Base-by-base conservation (phyloP, 2,329 filamentous ascomycete species). In the Karstenula rhodostoma region DNA sequence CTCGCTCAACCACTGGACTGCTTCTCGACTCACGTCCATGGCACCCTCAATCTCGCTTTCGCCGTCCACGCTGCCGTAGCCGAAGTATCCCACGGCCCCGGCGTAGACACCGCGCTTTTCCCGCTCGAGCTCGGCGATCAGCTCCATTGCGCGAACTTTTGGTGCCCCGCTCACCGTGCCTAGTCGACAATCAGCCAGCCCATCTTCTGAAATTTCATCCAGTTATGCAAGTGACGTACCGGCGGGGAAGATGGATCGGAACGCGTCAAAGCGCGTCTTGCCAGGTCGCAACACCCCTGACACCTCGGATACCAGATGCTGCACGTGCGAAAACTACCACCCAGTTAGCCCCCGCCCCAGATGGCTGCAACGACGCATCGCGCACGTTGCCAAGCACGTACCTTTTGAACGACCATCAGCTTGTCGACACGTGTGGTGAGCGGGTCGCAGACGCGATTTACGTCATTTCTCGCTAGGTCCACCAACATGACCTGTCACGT, bases 41-140 rank as follows among this genome's bases (percentile, higher is more conserved):
- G 91, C 92, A 7, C 94, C 94, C 72, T 96, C 91, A 12, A 84
- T 82, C 58, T 87, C 83, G 53, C 79, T 83, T 44, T 89, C 84
- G 8, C 82, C 80, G 51, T 89, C 87, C 48, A 94, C 86, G 55
- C 86, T 87, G 62, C 89, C 88, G 74, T 96, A 98, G 10, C 94
- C 94, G 78, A 97, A 99, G 81, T 97, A 99, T 1, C 95, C 95
- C 0, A 97, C 94, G 0, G 95, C 95, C 29, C 95, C 95, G 9
- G 95, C 95, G 75, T 99, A 99, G 42, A 98, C 88, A 43, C 95
- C 94, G 57, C 95, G 86, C 84, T 97, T 97, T 85, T 99, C 95
- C 66, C 86, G 83, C 81, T 99, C 95, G 49, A 98, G 82, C 81
- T 98, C 94, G 49, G 92, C 93, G 71, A 99, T 99, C 63, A 99